phyloP scores from a whole-genome alignment of 768 basidiomycete genomes.

The Thelephora aurantiotincta region DNA sequence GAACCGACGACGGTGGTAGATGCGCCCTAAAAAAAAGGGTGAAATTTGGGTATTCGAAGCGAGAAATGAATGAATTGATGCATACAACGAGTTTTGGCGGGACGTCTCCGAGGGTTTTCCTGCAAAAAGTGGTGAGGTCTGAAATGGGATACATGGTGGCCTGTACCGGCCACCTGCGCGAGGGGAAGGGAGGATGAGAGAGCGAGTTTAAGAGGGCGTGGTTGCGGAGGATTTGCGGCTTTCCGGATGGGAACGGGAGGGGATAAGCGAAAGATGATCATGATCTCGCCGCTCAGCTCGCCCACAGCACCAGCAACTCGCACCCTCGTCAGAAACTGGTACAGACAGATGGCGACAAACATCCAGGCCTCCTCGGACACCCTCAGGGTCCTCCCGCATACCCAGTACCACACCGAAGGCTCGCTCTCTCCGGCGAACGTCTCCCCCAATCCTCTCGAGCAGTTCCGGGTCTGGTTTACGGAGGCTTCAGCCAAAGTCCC shows the following conservation, averaged over 20 bases:
- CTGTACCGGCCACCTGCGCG: slow-evolving; percentile 3
- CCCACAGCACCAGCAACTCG: not conserved
- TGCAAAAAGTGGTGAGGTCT: slow-evolving; percentile 77
- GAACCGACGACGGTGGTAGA: slow-evolving; percentile 84
- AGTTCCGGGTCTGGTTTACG: slow-evolving; percentile 83
- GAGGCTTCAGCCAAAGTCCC: slow-evolving; percentile 46
- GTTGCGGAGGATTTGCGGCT: not conserved
- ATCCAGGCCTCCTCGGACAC: slow-evolving; percentile 36
- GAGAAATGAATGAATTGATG: slow-evolving; percentile 6
- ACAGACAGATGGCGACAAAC: slow-evolving; percentile 18
- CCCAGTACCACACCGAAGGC: slow-evolving; percentile 63
- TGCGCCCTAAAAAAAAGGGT: slow-evolving; percentile 42
- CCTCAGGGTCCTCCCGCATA: slow-evolving; percentile 56
- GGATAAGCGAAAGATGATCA: not conserved
- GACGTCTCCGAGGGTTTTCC: slow-evolving; percentile 74
- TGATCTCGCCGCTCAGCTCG: not conserved
- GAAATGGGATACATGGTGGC: slow-evolving; percentile 64
- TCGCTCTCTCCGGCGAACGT: slow-evolving; percentile 50
- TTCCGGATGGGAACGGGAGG: not conserved
- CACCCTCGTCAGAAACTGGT: not conserved
- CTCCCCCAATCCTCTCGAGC: slow-evolving; percentile 55
- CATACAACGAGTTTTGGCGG: slow-evolving; percentile 80
- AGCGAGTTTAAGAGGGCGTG: not conserved
- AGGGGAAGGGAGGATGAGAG: slow-evolving; percentile 3
- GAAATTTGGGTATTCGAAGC: slow-evolving; percentile 1